These are phyloP conservation scores for Tolypocladium tundrense DNA, from an alignment of 2,329 filamentous ascomycete species.

Conservation along the genomic window DNA sequence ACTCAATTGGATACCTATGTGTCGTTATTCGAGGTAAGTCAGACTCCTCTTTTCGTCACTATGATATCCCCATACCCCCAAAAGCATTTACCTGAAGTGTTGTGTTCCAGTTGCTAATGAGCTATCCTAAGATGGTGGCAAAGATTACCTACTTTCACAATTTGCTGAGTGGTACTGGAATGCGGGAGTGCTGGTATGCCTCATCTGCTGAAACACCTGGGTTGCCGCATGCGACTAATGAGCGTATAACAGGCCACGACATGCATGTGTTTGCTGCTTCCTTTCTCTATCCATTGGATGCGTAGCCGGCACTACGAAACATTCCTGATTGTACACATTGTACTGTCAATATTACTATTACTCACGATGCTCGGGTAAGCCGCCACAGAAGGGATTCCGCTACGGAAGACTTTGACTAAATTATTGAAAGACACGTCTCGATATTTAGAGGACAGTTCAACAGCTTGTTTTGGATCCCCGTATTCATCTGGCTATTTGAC, in stretches of 20 bases:
- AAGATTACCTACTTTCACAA: background rate
- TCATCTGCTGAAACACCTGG: background rate
- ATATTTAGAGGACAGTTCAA: slow-evolving; percentile 41
- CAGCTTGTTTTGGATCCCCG: slow-evolving; percentile 36
- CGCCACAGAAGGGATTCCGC: no score
- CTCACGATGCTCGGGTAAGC: slow-evolving; percentile 40
- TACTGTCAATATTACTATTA: slow-evolving; percentile 38
- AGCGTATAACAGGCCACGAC: slow-evolving; percentile 25
- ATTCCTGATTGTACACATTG: slow-evolving; percentile 40
- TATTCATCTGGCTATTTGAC: slow-evolving; percentile 39
- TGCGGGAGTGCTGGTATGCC: slow-evolving; percentile 34
- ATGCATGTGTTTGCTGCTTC: slow-evolving; percentile 33
- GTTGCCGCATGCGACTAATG: background rate
- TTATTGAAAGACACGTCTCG: slow-evolving; percentile 31
- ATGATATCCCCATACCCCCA: no score
- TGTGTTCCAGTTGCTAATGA: fast-evolving
- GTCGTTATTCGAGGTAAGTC: slow-evolving; percentile 26
- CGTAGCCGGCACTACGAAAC: slow-evolving; percentile 41
- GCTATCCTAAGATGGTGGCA: background rate
- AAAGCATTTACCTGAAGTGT: no score
- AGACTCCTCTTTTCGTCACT: background rate
- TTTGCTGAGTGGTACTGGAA: slow-evolving; percentile 23
- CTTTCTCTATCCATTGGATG: slow-evolving; percentile 39
- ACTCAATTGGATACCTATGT: slow-evolving; percentile 49
- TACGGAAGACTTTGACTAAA: background rate